Evolutionary conservation across 495 filamentous ascomycete genomes (phyloP), one percentile per base, ranked within the genome.

Genomic region (Achaetomiella virescens): DNA sequence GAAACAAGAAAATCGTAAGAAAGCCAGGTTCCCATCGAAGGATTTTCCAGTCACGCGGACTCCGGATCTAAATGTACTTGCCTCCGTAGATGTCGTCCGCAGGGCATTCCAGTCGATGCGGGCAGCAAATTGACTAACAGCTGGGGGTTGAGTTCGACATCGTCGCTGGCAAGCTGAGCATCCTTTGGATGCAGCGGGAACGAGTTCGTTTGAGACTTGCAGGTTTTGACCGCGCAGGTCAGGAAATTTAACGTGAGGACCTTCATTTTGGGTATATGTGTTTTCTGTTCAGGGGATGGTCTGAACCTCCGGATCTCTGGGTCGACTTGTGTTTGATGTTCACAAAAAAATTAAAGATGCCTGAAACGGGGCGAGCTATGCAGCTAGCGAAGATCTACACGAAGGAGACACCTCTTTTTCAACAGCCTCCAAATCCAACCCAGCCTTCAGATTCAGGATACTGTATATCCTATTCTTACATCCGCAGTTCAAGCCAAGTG

Each of bases 191-290:
- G 95, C 20, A 97, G 78, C 0, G 95, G 91, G 63, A 95, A 97
- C 10, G 91, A 86, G 33, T 76, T n/a, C 70, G 10, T 84, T 70
- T 9, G 81, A 81, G 84, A 75, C 72, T 96, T 96, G 85, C 93
- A 99, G 35, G 87, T 72, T 72, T 95, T 96, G 62, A 95, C 86
- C 20, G 93, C 91, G 79, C 93, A 99, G 56, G 90, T 91, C 63
- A 99, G 79, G 71, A 97, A 99, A 73, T 97, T 97, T 61, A 92
- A 86, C 45, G 91, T 97, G 43, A 99, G 82, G 57, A 99, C 75
- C 72, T 97, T 99, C 93, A 99, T 97, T 55, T 71, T 74, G 66
- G 45, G 8, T 57, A 20, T 45, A 6, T 55, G 42, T 40, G 41
- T n/a, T 46, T 44, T 22, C 33, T 10, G 49, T 24, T 45, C 38